Base-by-base conservation (phyloP, 495 filamentous ascomycete species). In the Tuber microsphaerosporum region DNA sequence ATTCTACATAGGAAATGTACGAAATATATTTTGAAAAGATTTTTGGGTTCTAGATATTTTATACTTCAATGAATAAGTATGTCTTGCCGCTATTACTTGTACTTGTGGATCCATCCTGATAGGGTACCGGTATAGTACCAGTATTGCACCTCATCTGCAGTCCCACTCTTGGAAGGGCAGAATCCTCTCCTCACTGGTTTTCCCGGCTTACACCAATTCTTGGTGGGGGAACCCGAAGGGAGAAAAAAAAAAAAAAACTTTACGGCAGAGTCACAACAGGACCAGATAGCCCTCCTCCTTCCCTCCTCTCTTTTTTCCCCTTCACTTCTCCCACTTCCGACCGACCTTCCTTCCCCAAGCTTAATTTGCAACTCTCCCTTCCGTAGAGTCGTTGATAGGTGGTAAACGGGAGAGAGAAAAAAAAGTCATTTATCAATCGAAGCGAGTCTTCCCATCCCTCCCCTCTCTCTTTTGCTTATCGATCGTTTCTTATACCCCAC, bases 281-380 rank as follows among this genome's bases (percentile, higher is more conserved):
- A 12, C 70, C 34, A 71, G 70, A 44, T n/a, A 45, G n/a, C 9
- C 22, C 70, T 44, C 70, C 22, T 44, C 43, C 6, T 41, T 31
- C 37, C 43, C 31, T 71, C 14, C 71, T 65, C 77, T 48, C 71
- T 72, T 39, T 69, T 51, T 56, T 51, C 39, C 76, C 39, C 44
- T 45, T 74, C 77, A 78, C 42, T 69, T 74, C 72, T 45, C 43
- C 70, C 46, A 69, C 72, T 69, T 39, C 69, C 73, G 70, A 65
- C 69, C 73, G 70, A 65, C 42, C 51, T 51, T 44, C 68, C 42
- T 46, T 48, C 37, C 37, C 31, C 41, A 10, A 20, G 45, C 22
- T 70, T 22, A 37, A 6, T 43, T 43, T 70, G 7, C n/a, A 37
- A 70, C 42, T 17, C 31, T 1, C 70, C 56, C 71, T 48, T 16